Evolutionary conservation across 1,284 basidiomycete genomes (phyloP), one percentile per base, ranked within the genome.

Genomic region (Puccinia coronata): DNA sequence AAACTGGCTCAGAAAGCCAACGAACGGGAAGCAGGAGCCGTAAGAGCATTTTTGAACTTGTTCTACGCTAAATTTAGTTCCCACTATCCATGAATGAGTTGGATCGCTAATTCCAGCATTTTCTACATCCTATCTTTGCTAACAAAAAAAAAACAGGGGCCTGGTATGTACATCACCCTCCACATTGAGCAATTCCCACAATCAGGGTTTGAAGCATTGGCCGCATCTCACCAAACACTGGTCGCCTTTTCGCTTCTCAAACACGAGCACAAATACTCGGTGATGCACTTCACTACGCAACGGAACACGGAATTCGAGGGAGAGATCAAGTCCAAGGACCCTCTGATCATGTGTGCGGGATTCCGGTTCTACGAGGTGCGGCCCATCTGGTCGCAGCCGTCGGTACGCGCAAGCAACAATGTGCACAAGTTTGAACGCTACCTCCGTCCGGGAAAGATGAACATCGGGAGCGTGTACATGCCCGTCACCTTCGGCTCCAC

Each of bases 341-440:
- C 93, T 0, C 88, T 99, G 74, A 89, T 98, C 34, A 88, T 98
- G 0, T 95, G 94, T 85, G 90, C 96, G 18, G 96, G 96, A 0
- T 93, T 95, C 18, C 90, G 96, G 61, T 90, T 95, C 65, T 89
- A 96, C 84, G 88, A 89, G 16, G 91, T 96, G 69, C 92, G 92
- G 82, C 96, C 97, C 0, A 88, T 97, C 53, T 98, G 93, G 87
- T 96, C 94, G 83, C 95, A 98, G 85, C 95, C 96, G 84, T 94
- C 95, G 11, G 93, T 92, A 8, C 93, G 92, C 85, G 94, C 95
- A 11, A 88, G 91, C 57, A 99, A 99, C 88, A 98, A 98, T 84
- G 95, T 97, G 0, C 96, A 99, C 89, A 99, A 98, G 85, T 97
- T 93, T 82, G 95, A 98, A 87, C 90, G 93, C n/a, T 99, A 92